phyloP scores from a whole-genome alignment of 345 rosid genomes.

The Sonneratia alba region DNA sequence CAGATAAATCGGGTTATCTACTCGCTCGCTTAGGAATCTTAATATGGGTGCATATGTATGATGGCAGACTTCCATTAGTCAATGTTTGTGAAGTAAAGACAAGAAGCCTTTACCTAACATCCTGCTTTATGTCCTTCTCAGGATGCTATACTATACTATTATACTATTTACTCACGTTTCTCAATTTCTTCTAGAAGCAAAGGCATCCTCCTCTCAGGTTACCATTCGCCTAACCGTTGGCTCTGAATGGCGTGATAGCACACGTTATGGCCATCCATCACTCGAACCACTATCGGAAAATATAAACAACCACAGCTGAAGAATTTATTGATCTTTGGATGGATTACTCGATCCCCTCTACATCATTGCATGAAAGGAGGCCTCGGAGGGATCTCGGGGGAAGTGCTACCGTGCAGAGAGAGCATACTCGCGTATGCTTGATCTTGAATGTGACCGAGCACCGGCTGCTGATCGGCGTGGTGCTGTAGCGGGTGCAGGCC shows the following conservation, averaged over 20 bases:
- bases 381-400: neutral
- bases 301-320: no score
- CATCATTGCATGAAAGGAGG: slow-evolving; percentile 1
- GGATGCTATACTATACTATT: neutral
- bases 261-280: neutral
- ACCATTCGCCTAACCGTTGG: neutral
- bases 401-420: slow-evolving; percentile 14
- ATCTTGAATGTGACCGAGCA: slow-evolving; percentile 20
- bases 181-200: neutral
- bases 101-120: slow-evolving; percentile 1
- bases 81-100: slow-evolving; percentile 4
- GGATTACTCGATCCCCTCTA: neutral
- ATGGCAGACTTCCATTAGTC: neutral
- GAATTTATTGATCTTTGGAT: neutral
- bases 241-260: neutral
- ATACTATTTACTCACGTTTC: neutral
- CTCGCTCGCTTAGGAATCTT: no score
- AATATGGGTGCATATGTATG: no score
- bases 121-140: neutral
- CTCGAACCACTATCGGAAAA: neutral
- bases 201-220: neutral
- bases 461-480: slow-evolving; percentile 6
- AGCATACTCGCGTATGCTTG: slow-evolving; percentile 26
- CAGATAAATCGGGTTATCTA: no score
- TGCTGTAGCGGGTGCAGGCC: slow-evolving; percentile 1